These are phyloP conservation scores for Backusella sp. DNA, from an alignment of 192 early-diverging fungal species.

Conservation along the genomic window DNA sequence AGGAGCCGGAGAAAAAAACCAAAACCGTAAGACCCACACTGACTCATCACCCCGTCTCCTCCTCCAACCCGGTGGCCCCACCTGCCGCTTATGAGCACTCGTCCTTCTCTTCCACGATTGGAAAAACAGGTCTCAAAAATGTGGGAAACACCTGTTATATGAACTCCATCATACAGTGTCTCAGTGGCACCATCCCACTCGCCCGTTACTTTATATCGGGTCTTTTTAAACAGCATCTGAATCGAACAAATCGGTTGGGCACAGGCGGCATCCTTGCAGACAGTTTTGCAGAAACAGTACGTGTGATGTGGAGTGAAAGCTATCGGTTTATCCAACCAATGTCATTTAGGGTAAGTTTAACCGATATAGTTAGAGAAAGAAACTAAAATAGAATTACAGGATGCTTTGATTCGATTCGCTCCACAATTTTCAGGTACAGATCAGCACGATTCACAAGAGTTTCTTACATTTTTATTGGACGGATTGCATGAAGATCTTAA, in stretches of 20 bases:
- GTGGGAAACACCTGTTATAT: slow-evolving; percentile 86
- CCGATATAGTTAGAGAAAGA: neutral
- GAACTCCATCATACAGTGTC: slow-evolving; percentile 82
- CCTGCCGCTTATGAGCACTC: slow-evolving; percentile 32
- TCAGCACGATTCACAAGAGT: slow-evolving; percentile 98
- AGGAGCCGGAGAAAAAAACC: neutral
- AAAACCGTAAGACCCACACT: neutral
- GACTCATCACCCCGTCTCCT: neutral
- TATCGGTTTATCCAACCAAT: slow-evolving; percentile 76
- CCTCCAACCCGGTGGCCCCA: neutral
- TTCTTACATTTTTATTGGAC: slow-evolving; percentile 87
- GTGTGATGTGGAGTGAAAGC: slow-evolving; percentile 80
- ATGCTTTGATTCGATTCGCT: slow-evolving; percentile 70
- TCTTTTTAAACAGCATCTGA: slow-evolving; percentile 59
- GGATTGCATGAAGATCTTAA: slow-evolving; percentile 92
- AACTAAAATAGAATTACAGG: slow-evolving; percentile 14
- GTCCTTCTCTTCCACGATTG: slow-evolving; percentile 47
- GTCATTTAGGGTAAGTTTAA: slow-evolving; percentile 58
- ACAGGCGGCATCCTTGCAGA: slow-evolving; percentile 73
- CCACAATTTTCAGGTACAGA: slow-evolving; percentile 87
- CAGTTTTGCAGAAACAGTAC: slow-evolving; percentile 75
- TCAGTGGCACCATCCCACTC: slow-evolving; percentile 69
- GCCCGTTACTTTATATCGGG: slow-evolving; percentile 68
- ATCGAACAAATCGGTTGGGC: slow-evolving; percentile 64
- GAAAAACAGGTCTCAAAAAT: slow-evolving; percentile 73